Base-by-base conservation (phyloP, 1,284 basidiomycete species). In the Anthracocystis panici-leucophaei region DNA sequence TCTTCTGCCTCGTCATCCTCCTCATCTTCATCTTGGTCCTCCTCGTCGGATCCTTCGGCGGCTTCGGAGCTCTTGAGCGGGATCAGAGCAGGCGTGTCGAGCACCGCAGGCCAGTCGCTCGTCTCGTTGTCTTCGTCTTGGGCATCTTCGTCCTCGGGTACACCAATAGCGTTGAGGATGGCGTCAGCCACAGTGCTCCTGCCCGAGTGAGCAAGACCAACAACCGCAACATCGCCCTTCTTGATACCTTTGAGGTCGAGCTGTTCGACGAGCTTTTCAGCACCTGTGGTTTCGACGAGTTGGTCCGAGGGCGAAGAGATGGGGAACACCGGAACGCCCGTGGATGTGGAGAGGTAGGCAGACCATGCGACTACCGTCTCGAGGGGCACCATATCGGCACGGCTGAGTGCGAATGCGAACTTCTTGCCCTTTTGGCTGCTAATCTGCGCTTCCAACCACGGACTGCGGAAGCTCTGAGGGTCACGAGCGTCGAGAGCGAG, bases 361-460 rank as follows among this genome's bases (percentile, higher is more conserved):
- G 75, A 46, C 79, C 80, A 82, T 5, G 67, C 69, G 16, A 78
- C 66, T 7, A 82, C 69, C 9, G 70, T 74, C 63, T 83, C 82
- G 38, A 74, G 61, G 0, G 82, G 82, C 0, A 83, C 82, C 48
- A 81, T 73, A 55, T 83, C 82, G 38, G 79, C 74, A 45, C 78
- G 66, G 40, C 74, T 64, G 44, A 82, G 63, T 10, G 69, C 81
- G 5, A 77, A 57, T 20, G 65, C 71, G 20, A 80, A 48, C 57
- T 59, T 57, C 57, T 74, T 77, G 54, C 55, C 50, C 58, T 71
- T 70, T 27, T 53, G 54, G 9, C 29, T 44, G 38, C 31, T 27
- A n/a, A 74, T 42, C 50, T 63, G 31, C 44, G 57, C n/a, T 66
- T 82, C 80, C 49, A 83, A 63, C 74, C 75, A 74, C 10, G 74